A percentile compares a stretch with the other conserved stretches of the same genome.
Conservation (phyloP, 108 stramenopile genomes). For the Nannochloropsis gaditana region DNA sequence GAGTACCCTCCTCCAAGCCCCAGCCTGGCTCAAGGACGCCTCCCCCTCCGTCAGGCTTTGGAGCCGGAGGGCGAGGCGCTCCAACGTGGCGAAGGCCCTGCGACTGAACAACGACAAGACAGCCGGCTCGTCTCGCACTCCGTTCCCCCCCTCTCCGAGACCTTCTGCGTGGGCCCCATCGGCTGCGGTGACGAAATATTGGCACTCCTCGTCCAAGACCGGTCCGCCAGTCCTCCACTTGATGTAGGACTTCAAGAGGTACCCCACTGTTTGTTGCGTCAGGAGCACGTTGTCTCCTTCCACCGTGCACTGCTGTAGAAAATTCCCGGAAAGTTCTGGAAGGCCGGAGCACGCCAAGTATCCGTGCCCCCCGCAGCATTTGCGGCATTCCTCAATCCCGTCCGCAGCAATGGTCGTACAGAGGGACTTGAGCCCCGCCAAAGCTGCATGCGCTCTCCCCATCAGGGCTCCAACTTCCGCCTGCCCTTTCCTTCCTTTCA, state of each 20-base stretch:
- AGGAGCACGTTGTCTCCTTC: not conserved
- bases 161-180: not conserved
- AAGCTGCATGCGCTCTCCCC: constrained; percentile 75
- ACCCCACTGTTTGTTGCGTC: not conserved
- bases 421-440: constrained; percentile 74
- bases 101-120: not conserved
- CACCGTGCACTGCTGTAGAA: not conserved
- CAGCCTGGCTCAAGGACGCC: not conserved
- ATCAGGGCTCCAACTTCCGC: constrained; percentile 42
- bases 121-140: not conserved
- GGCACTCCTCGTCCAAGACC: not conserved
- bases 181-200: not conserved
- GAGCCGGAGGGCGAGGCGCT: not conserved
- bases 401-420: constrained; percentile 73
- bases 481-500: not conserved
- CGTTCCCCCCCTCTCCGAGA: not conserved
- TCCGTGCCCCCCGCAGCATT: constrained; percentile 84
- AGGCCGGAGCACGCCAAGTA: constrained; percentile 71
- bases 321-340: constrained; percentile 62
- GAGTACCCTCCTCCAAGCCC: not conserved
- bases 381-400: constrained; percentile 83
- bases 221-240: not conserved
- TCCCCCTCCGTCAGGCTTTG: not conserved
- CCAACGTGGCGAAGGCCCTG: not conserved
- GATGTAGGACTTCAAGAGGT: not conserved